A percentile compares a stretch with the other conserved stretches of the same genome.
Evolutionary conservation across 495 filamentous ascomycete genomes (phyloP).

Genomic region (Saxophila tyrrhenica): DNA sequence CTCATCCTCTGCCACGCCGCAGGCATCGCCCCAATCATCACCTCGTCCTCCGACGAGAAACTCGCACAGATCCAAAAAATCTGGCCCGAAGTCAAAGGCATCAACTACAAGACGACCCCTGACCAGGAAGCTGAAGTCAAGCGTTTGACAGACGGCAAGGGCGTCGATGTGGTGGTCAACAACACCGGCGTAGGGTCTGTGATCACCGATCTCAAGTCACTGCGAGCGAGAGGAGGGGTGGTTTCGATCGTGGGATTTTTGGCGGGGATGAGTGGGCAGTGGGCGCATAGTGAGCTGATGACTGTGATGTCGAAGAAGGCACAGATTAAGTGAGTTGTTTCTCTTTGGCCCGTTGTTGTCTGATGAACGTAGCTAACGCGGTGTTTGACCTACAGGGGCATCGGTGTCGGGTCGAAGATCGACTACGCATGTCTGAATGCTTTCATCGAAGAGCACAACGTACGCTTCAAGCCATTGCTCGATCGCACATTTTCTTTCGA

Average conservation of each 20-base stretch:
- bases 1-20: slow-evolving; percentile 20
- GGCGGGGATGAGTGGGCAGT: neutral
- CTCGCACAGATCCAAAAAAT: slow-evolving; percentile 21
- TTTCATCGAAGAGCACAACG: neutral
- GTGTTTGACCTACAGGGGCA: no score
- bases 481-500: neutral
- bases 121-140: slow-evolving; percentile 21
- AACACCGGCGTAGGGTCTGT: slow-evolving; percentile 7
- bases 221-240: neutral
- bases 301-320: neutral
- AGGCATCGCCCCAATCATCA: slow-evolving; percentile 29
- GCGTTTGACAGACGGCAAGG: slow-evolving; percentile 24
- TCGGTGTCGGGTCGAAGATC: neutral
- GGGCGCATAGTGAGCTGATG: neutral
- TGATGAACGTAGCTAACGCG: no score
- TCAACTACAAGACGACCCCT: slow-evolving; percentile 24
- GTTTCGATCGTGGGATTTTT: slow-evolving; percentile 12
- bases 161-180: slow-evolving; percentile 26
- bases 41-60: slow-evolving; percentile 30
- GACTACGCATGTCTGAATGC: neutral
- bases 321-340: neutral
- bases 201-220: neutral
- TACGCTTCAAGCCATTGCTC: neutral
- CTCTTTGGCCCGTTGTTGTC: neutral
- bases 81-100: slow-evolving; percentile 2